Evolutionary conservation across 78 protist genomes (phyloP), one percentile per base, ranked within the genome.

Genomic region (Guillardia theta): DNA sequence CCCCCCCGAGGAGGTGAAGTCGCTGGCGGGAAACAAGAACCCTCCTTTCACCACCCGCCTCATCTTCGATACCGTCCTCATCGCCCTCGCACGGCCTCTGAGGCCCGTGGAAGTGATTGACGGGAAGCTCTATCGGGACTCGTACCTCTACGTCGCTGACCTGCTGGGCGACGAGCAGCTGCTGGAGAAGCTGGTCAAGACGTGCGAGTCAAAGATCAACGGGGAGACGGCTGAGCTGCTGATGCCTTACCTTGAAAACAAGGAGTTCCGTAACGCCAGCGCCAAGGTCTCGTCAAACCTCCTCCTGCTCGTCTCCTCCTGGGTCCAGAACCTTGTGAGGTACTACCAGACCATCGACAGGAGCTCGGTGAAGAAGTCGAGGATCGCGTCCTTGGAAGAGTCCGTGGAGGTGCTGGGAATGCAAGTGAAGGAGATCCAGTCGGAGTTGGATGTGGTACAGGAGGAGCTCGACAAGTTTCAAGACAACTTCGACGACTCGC

Each of bases 161-260:
- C 70, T 27, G 70, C 39, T 58, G 58, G 30, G 58, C 58, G 30
- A 15, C 10, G 30, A 50, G 78, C 78, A 15, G 9, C 78, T 64
- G 39, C 22, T 70, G 83, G 88, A 0, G 88, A 0, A 95, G 0
- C 83, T 39, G 21, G 22, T 36, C 87, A 94, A 93, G 94, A 93
- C 96, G 94, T 0, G 76, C 45, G 80, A 95, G 27, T n/a, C 54
- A 18, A 33, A 64, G 19, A 96, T 97, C 95, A 98, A 93, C 76
- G 98, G 96, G 58, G 99, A 98, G 88, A 96, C 94, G 9, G 30
- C 94, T 93, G 99, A 98, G 95, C 93, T 98, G 46, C 95, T 97
- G 6, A 93, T 94, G 76, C 98, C 98, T 22, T 98, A 98, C 92
- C 33, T 96, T 33, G 70, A 58, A 3, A 24, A 58, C 6, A 58